Evolutionary conservation across 2,329 filamentous ascomycete species (phyloP).

Genomic region (Neonectria sp.): DNA sequence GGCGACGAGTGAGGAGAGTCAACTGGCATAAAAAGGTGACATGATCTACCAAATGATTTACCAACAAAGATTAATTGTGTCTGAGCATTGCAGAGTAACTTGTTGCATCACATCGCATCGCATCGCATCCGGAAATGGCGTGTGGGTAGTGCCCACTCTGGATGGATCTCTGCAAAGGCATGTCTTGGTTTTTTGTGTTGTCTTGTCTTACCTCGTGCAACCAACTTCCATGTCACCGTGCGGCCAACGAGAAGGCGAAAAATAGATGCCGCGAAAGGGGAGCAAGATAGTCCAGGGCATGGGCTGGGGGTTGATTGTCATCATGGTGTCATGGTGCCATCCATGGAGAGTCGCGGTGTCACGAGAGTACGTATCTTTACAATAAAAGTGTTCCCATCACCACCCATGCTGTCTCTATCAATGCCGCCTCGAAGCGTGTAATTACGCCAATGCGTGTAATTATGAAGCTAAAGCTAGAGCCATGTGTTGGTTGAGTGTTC

Average conservation of each 20-base stretch:
- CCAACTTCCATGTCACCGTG: no score
- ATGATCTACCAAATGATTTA: neutral
- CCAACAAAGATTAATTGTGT: neutral
- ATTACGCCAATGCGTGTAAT: conserved; percentile 2
- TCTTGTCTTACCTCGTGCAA: neutral
- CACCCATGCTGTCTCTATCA: neutral
- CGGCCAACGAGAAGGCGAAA: conserved; percentile 5
- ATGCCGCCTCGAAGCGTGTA: neutral
- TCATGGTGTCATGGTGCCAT: conserved; percentile 22
- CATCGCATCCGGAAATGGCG: conserved; percentile 16
- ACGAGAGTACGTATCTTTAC: conserved; percentile 15
- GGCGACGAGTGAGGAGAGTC: neutral
- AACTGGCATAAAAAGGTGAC: neutral
- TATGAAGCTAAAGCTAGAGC: neutral
- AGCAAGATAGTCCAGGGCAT: neutral
- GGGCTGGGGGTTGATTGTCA: neutral
- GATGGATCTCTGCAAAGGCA: conserved; percentile 18
- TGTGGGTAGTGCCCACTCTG: conserved; percentile 19
- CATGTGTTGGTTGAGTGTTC: conserved; percentile 21
- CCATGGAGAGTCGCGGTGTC: conserved; percentile 20
- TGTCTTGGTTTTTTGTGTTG: conserved; percentile 6
- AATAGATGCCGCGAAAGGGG: conserved; percentile 12
- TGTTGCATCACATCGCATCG: neutral
- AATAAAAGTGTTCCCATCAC: neutral
- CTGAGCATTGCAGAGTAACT: conserved; percentile 2